Base-by-base conservation (phyloP, 2,329 filamentous ascomycete species). In the Ophiocordyceps camponoti-leonardi region DNA sequence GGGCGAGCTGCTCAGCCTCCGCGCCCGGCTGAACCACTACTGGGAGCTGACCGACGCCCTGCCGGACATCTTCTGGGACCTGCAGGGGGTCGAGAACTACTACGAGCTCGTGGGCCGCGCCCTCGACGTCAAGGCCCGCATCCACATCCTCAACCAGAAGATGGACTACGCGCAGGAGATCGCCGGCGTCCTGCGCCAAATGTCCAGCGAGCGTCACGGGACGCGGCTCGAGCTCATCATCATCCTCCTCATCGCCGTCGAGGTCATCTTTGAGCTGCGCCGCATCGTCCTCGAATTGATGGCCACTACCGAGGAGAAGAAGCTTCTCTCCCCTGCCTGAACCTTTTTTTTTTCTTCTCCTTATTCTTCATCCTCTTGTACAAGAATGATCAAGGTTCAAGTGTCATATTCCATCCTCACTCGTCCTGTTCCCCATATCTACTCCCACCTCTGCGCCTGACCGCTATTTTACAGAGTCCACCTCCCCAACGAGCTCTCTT, bases 111-210 rank as follows among this genome's bases (percentile, higher is more conserved):
- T 95, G 39, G 88, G 90, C 39, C 78, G 81, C 46, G 86, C 87
- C 1, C 72, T 98, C 33, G 92, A 96, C 61, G 88, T 96, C 22
- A 84, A 85, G 31, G 85, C 92, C 23, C 76, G 92, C 44, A 96
- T 96, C 65, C 85, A 84, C 55, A 80, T 86, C 18, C 66, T 96
- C 53, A 98, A 98, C 61, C 86, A 94, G 66, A 94, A 94, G 67
- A 93, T 98, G 77, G 90, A 94, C 57, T 96, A 98, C 60, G 92
- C 90, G 1, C 85, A 92, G 57, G 90, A 96, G 61, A 95, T 95
- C 60, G 87, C 92, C 7, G 85, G 73, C 45, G 88, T 96, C 16
- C 66, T 96, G 49, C 73, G 92, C 47, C 86, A 95, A 61, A 80
- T 88, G 58, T 72, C 93, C 46, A 93, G 84, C 58, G 88, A 96